phyloP scores from a whole-genome alignment of 306 rosid genomes.

The Cicer bijugum region DNA sequence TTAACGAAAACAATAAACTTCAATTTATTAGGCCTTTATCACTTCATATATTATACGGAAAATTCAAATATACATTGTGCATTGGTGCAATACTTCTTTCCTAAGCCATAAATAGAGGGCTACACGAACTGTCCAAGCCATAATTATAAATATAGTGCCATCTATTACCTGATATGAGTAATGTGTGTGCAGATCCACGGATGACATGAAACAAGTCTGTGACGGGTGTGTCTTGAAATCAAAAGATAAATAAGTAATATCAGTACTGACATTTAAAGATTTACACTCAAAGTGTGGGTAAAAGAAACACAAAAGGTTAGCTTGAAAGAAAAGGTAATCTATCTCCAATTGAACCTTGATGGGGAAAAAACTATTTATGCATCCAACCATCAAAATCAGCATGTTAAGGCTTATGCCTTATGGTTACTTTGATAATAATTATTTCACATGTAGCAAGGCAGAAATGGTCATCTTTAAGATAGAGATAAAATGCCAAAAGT shows the following conservation, averaged over 20 bases:
- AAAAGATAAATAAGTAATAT: slow-evolving; percentile 42
- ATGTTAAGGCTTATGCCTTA: slow-evolving; percentile 7
- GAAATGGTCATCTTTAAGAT: slow-evolving; percentile 35
- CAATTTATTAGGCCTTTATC: slow-evolving; percentile 21
- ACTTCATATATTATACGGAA: slow-evolving; percentile 9
- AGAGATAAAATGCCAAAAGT: slow-evolving; percentile 9
- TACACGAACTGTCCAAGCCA: slow-evolving; percentile 16
- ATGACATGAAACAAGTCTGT: slow-evolving; percentile 99
- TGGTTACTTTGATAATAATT: slow-evolving; percentile 17
- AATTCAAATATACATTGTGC: neutral
- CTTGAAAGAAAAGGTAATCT: slow-evolving; percentile 20
- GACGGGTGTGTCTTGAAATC: slow-evolving; percentile 91
- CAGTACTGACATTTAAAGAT: slow-evolving; percentile 38
- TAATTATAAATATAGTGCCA: slow-evolving; percentile 30
- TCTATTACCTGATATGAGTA: slow-evolving; percentile 93
- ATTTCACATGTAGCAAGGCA: slow-evolving; percentile 25
- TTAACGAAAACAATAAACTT: slow-evolving; percentile 12
- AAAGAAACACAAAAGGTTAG: slow-evolving; percentile 1
- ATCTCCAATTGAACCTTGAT: slow-evolving; percentile 28
- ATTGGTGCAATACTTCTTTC: slow-evolving; percentile 23
- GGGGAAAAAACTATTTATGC: slow-evolving; percentile 5
- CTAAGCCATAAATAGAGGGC: slow-evolving; percentile 12
- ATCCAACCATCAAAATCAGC: slow-evolving; percentile 24
- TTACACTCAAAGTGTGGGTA: slow-evolving; percentile 3
- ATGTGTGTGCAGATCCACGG: slow-evolving; percentile 98